A percentile compares a stretch with the other conserved stretches of the same genome.
phyloP scores from a whole-genome alignment of 2,329 filamentous ascomycete genomes.

The Sarocladium oryzae region DNA sequence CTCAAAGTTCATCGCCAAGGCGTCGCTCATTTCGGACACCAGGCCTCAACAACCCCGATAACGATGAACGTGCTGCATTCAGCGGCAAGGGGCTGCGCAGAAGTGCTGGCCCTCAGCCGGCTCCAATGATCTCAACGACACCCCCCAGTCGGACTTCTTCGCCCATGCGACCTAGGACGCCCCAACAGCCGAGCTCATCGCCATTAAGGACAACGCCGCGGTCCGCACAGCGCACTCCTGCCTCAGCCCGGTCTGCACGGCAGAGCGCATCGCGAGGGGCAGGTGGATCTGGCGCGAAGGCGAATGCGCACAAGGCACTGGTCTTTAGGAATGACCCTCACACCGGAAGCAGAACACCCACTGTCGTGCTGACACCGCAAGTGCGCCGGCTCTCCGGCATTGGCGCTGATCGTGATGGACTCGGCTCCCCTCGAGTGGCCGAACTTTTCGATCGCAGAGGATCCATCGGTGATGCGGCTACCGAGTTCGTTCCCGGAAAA shows the following conservation, averaged over 20 bases:
- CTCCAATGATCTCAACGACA: slow-evolving; percentile 24
- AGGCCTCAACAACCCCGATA: slow-evolving; percentile 13
- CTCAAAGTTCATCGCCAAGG: slow-evolving; percentile 19
- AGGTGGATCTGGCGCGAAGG: slow-evolving; percentile 17
- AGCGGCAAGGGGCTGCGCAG: slow-evolving; percentile 42
- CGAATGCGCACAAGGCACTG: background rate
- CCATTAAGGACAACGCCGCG: background rate
- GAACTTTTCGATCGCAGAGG: slow-evolving; percentile 64
- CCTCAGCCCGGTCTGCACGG: background rate
- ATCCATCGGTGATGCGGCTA: slow-evolving; percentile 63
- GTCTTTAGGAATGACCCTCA: slow-evolving; percentile 31
- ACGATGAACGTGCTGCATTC: slow-evolving; percentile 51
- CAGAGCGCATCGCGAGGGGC: background rate
- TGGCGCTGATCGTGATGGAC: slow-evolving; percentile 61
- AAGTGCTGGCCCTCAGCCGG: slow-evolving; percentile 34
- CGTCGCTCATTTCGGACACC: slow-evolving; percentile 20
- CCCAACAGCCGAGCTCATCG: background rate
- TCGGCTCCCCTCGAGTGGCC: slow-evolving; percentile 69
- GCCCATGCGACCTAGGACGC: slow-evolving; percentile 12
- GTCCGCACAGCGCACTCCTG: slow-evolving; percentile 4
- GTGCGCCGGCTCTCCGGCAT: slow-evolving; percentile 56
- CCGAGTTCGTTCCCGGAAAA: slow-evolving; percentile 53
- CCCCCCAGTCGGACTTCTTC: slow-evolving; percentile 18
- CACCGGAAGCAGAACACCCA: slow-evolving; percentile 55
- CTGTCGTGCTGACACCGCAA: slow-evolving; percentile 49